Percentiles rank a stretch among this genome's conserved stretches.
These are phyloP conservation scores for Suillus clintonianus DNA, from an alignment of 768 basidiomycete species.

Conservation along the genomic window DNA sequence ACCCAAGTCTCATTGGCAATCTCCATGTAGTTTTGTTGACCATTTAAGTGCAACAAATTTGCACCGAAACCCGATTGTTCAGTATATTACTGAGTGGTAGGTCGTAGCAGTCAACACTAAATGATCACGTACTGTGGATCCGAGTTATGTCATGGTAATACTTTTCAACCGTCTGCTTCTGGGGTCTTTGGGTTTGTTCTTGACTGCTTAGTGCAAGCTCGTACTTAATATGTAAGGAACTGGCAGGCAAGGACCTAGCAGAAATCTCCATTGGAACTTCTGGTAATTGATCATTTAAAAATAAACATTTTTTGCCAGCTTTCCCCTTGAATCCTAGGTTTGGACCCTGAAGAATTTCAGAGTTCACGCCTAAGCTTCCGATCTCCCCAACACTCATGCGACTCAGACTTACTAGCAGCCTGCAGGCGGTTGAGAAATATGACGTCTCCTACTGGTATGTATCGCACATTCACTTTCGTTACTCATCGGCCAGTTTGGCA, in stretches of 20 bases:
- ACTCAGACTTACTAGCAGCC: neutral
- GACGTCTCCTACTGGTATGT: neutral
- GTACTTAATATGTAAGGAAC: neutral
- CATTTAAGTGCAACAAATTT: neutral
- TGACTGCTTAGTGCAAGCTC: neutral
- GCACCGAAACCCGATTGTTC: neutral
- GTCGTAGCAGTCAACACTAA: neutral
- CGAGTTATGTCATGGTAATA: neutral
- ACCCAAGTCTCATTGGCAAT: neutral
- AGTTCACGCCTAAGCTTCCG: neutral
- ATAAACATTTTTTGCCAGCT: neutral
- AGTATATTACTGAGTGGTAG: neutral
- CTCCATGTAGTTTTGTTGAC: neutral
- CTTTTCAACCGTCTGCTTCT: neutral
- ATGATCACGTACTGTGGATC: neutral
- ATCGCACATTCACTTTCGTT: neutral
- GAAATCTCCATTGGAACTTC: neutral
- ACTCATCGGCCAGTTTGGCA: neutral
- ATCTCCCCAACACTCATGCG: neutral
- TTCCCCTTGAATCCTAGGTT: neutral
- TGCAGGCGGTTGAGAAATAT: neutral
- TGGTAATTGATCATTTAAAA: neutral
- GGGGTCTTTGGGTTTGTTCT: neutral
- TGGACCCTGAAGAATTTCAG: neutral
- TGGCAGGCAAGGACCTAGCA: neutral